Evolutionary conservation across 192 early-diverging fungal species (phyloP), one percentile per base, ranked within the genome.

Genomic region (Funneliformis mosseae): DNA sequence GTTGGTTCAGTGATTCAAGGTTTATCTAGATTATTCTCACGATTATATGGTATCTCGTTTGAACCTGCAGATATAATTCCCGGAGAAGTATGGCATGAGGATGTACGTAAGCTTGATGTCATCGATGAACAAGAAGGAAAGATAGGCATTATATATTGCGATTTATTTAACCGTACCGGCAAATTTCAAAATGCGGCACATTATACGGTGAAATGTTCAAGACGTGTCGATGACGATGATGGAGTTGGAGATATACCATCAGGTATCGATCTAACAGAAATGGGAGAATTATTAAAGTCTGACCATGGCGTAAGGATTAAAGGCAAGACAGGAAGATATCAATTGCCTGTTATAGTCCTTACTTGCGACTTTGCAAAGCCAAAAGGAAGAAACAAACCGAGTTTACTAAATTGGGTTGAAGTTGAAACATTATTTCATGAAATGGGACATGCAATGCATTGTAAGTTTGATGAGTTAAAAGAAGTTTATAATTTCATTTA

Each of bases 401-500:
- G 90, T 7, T 78, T 96, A 60, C 82, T 99, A 79, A 90, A 86
- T 42, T 90, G 93, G 87, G 83, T 82, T 72, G 96, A 98, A 81
- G 93, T 98, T 38, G 97, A 98, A 83, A 99, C 98, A 0, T 83
- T 98, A 4, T 99, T 98, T 86, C 98, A 99, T 84, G 98, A 99
- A 78, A 98, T 98, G 96, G 98, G 98, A 5, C 98, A 99, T 80
- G 98, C 96, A 4, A 95, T 99, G 93, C 97, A 98, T 83, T 99
- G 85, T 86, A 81, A 81, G 85, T 80, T 23, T 33, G 14, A 38
- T 43, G n/a, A 23, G 5, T 10, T 76, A 6, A 41, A 25, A 62
- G 1, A n/a, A 27, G 43, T 27, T 28, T 23, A 62, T 43, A 76
- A 50, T 10, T 27, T 45, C n/a, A n/a, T 60, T 18, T 45, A 16